A percentile compares a stretch with the other conserved stretches of the same genome.
Evolutionary conservation across 257 asterid species (phyloP).

Genomic region (Vinca minor): DNA sequence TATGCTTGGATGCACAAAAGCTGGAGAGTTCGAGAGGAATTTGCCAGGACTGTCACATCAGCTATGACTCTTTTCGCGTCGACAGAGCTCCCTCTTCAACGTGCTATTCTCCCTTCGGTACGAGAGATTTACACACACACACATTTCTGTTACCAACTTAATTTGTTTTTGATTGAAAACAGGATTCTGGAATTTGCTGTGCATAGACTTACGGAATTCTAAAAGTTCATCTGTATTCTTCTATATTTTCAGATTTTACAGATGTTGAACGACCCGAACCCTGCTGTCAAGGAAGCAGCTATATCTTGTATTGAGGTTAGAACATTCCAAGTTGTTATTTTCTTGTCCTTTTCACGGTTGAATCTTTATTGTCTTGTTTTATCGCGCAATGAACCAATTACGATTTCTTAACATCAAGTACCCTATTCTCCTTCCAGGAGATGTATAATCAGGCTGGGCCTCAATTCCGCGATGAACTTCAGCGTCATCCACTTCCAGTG

Average conservation of each 20-base stretch:
- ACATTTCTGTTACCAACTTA: background rate
- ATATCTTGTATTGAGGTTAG: conserved; percentile 77
- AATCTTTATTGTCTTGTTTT: background rate
- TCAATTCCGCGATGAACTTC: conserved; percentile 90
- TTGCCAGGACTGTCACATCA: conserved; percentile 87
- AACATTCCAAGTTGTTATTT: conserved; percentile 6
- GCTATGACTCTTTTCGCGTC: conserved; percentile 86
- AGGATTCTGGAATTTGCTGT: background rate
- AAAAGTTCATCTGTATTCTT: background rate
- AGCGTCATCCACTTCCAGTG: conserved; percentile 68
- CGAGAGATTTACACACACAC: conserved; percentile 22
- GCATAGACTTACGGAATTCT: background rate
- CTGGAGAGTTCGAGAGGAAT: conserved; percentile 98
- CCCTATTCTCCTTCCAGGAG: conserved; percentile 45
- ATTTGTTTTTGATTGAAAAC: background rate
- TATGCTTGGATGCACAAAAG: conserved; percentile 92
- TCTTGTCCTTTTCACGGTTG: background rate
- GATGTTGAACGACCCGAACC: conserved; percentile 81
- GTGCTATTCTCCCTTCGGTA: conserved; percentile 97
- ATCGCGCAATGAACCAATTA: background rate
- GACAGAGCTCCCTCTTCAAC: conserved; percentile 96
- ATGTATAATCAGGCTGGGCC: conserved; percentile 90
- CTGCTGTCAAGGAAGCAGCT: conserved; percentile 90
- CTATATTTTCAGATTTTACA: conserved; percentile 64
- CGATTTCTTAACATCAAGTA: background rate